Evolutionary conservation across 2,329 filamentous ascomycete genomes (phyloP), one percentile per base, ranked within the genome.

Genomic region (Anthostomella pinea): DNA sequence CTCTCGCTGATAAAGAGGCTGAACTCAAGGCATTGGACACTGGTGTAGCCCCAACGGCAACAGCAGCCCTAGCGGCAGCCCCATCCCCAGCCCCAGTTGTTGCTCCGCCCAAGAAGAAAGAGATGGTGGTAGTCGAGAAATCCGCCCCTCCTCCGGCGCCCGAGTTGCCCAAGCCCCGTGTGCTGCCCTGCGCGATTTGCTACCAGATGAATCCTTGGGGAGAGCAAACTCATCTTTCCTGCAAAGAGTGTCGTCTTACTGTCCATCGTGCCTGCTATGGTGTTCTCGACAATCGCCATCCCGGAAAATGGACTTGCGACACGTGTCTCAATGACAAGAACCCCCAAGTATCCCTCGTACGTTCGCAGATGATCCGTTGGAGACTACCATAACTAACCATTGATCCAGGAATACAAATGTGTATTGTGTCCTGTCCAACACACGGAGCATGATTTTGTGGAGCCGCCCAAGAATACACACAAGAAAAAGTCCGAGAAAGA

Each of bases 241-340:
- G 93, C 62, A 78, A 80, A 31, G 88, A 95, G 55, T 98, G 93
- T 62, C 84, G 88, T 35, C 68, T 98, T 62, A 89, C 89, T 3
- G 91, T 97, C 16, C 93, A 98, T 63, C 84, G 86, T 35, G 80
- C 81, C 44, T 98, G 93, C 64, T 98, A 97, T 58, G 93, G 93
- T n/a, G 74, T 97, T 20, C 49, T 77, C 24, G 79, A 83, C 29
- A 80, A 83, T 38, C 79, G 86, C 26, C 75, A 73, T 35, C 75
- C 79, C 20, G 77, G 74, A 28, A 95, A 95, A 63, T 98, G 93
- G 93, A 79, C 84, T 25, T 98, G 93, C 62, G 93, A 97, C 64
- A 95, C 90, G 77, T 98, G 93, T 63, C 73, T 81, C 23, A 98
- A 98, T 57, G 93, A 98, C 59, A 88, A 89, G 60, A 91, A 84